These are phyloP conservation scores for Naganishia vaughanmartiniae DNA, from an alignment of 768 basidiomycete genomes.

Conservation along the genomic window DNA sequence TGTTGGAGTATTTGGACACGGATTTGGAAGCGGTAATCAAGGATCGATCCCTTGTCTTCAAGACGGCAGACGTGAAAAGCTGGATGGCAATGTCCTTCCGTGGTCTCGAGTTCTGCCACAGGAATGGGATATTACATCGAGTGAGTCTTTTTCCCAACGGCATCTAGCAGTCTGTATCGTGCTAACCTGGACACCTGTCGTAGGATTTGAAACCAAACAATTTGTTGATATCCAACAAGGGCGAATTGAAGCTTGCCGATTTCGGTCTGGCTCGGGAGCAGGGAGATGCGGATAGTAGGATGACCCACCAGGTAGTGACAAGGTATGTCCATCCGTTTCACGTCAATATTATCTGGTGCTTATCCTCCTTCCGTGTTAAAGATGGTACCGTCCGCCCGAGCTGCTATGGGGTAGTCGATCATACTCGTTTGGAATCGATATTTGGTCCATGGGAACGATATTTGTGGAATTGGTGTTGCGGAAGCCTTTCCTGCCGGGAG, in stretches of 20 bases:
- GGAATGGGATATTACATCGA: slow-evolving; percentile 88
- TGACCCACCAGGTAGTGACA: slow-evolving; percentile 98
- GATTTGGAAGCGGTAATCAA: slow-evolving; percentile 97
- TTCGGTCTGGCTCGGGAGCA: slow-evolving; percentile 97
- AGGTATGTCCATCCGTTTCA: slow-evolving; percentile 59
- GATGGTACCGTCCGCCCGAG: slow-evolving; percentile 98
- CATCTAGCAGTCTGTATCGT: background rate
- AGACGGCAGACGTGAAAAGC: slow-evolving; percentile 92
- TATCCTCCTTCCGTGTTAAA: slow-evolving; percentile 43
- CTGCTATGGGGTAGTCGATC: slow-evolving; percentile 84
- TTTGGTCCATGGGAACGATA: slow-evolving; percentile 97
- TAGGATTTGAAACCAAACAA: slow-evolving; percentile 99
- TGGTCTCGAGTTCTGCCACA: slow-evolving; percentile 96
- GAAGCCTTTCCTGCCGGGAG: slow-evolving; percentile 91
- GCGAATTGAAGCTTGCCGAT: slow-evolving; percentile 94
- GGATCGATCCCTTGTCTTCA: slow-evolving; percentile 84
- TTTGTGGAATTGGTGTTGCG: slow-evolving; percentile 96
- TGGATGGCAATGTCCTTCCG: slow-evolving; percentile 99
- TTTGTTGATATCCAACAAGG: slow-evolving; percentile 83
- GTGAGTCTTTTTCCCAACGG: slow-evolving; percentile 56
- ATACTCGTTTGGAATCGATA: slow-evolving; percentile 87
- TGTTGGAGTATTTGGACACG: slow-evolving; percentile 91
- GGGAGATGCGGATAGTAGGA: slow-evolving; percentile 88
- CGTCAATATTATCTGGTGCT: slow-evolving; percentile 1
- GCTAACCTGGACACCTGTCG: background rate